These are phyloP conservation scores for Saccharata proteae DNA, from an alignment of 2,329 filamentous ascomycete genomes.

Conservation along the genomic window DNA sequence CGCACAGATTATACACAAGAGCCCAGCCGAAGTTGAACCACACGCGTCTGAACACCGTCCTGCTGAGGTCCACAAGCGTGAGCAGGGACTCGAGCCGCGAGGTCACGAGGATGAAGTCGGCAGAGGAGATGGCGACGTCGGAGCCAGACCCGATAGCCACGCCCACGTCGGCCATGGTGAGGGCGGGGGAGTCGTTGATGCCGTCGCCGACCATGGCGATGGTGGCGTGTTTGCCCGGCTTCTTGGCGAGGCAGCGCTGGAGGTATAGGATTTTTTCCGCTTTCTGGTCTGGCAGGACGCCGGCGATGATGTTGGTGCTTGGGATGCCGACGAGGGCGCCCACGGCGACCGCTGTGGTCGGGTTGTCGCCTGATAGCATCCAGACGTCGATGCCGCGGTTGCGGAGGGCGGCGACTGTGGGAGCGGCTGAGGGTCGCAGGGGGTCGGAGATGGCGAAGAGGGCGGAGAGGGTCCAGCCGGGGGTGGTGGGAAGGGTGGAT, in stretches of 20 bases:
- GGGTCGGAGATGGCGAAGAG: constrained; percentile 71
- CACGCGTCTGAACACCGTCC: constrained; percentile 62
- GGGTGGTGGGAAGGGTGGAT: constrained; percentile 11
- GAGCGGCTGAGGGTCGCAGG: constrained; percentile 58
- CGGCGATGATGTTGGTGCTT: constrained; percentile 63
- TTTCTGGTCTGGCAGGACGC: constrained; percentile 77
- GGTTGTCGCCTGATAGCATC: constrained; percentile 90
- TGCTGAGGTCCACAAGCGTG: constrained; percentile 59
- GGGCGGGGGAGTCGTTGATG: constrained; percentile 73
- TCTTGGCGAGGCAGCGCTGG: constrained; percentile 20
- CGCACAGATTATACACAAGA: constrained; percentile 65
- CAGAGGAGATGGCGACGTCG: constrained; percentile 71
- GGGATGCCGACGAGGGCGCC: constrained; percentile 65
- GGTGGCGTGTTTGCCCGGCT: constrained; percentile 33
- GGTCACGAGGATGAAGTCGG: constrained; percentile 69
- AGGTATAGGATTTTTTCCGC: constrained; percentile 52
- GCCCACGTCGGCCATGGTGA: constrained; percentile 68
- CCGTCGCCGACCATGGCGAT: constrained; percentile 81
- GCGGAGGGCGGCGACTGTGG: constrained; percentile 53
- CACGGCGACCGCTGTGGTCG: constrained; percentile 70
- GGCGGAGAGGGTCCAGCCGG: constrained; percentile 41
- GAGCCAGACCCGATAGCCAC: constrained; percentile 73
- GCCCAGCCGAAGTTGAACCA: constrained; percentile 83
- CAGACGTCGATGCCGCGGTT: constrained; percentile 60
- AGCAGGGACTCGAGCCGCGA: constrained; percentile 58